Base-by-base conservation (phyloP, 2,329 filamentous ascomycete genomes). In the Paecilomyces niveus region DNA sequence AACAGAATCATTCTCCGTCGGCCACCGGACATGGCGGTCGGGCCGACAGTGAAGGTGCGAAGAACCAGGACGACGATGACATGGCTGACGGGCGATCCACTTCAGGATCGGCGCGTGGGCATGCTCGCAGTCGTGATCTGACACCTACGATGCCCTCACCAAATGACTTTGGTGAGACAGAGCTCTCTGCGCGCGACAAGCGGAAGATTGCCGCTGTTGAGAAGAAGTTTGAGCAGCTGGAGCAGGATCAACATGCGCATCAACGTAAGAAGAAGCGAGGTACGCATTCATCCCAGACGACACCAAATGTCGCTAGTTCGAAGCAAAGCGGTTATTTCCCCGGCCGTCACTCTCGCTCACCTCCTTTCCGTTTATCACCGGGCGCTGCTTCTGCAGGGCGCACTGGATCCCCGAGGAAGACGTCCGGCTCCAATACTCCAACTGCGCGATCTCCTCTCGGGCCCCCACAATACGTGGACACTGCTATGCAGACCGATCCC, bases 201-300 rank as follows among this genome's bases (percentile, higher is more conserved):
- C 81, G 84, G 59, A 87, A 87, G 70, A 78, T 87, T 53, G 82
- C 83, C 57, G 83, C 84, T 57, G 81, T 83, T 50, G 84, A 87
- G 65, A 83, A 83, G 62, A 80, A 86, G 59, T 86, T 86, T 61
- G 80, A 84, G 62, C 80, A 84, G 64, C 75, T 85, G 61, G 84
- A 86, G 64, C 77, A 81, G 54, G 82, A 86, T 60, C 81, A 83
- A 63, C 78, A 80, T 58, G 62, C 67, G 15, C 62, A 66, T 32
- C 80, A 79, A 57, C 80, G 77, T 63, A 82, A 81, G 70, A 83
- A 81, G 68, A 83, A 86, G 66, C 77, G 81, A 56, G 79, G 78
- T 58, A 85, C 78, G 51, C 80, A 80, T 54, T 83, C 81, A 21
- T 76, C 72, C 13, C 74, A 83, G 56, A 81, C 81, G 55, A 82